phyloP scores from a whole-genome alignment of 139 green algal species.

The Chlamydomonas incerta region DNA sequence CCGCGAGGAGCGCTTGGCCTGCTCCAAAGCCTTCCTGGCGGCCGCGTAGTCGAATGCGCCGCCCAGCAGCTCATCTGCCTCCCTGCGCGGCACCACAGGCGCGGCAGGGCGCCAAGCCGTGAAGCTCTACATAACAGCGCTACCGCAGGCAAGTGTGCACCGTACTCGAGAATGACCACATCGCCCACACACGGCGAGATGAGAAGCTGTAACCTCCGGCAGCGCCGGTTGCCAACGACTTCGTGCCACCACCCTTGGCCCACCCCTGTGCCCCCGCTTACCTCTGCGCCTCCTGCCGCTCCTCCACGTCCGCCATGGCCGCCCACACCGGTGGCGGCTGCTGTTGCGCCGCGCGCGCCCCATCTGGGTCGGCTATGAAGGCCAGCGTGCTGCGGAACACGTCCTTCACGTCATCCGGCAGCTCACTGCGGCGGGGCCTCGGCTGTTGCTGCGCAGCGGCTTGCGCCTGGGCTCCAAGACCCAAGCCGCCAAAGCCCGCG shows the following conservation, averaged over 20 bases:
- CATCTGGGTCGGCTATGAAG: conserved; percentile 25
- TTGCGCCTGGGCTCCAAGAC: too few species aligned
- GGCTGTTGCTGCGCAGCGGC: not conserved
- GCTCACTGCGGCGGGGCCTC: not conserved
- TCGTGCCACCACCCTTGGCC: too few species aligned
- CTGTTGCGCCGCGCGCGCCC: conserved; percentile 1
- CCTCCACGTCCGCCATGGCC: conserved; percentile 33
- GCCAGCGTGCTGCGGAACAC: conserved; percentile 8
- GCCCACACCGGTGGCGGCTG: not conserved
- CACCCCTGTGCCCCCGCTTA: not conserved
- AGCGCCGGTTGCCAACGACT: too few species aligned
- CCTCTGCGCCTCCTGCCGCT: conserved; percentile 14
- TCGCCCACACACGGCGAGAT: too few species aligned
- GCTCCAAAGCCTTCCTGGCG: not conserved
- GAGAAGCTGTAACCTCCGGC: too few species aligned
- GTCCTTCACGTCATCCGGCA: conserved; percentile 8
- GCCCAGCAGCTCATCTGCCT: conserved; percentile 35
- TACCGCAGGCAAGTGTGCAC: too few species aligned
- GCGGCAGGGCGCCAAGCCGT: too few species aligned
- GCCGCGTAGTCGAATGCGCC: conserved; percentile 28
- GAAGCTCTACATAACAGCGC: too few species aligned
- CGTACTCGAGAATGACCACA: too few species aligned
- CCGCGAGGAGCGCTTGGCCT: not conserved
- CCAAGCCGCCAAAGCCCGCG: too few species aligned
- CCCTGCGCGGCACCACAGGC: not conserved